A percentile compares a stretch with the other conserved stretches of the same genome.
Evolutionary conservation across 2,329 filamentous ascomycete genomes (phyloP).

Genomic region (Sporothrix dimorphospora): DNA sequence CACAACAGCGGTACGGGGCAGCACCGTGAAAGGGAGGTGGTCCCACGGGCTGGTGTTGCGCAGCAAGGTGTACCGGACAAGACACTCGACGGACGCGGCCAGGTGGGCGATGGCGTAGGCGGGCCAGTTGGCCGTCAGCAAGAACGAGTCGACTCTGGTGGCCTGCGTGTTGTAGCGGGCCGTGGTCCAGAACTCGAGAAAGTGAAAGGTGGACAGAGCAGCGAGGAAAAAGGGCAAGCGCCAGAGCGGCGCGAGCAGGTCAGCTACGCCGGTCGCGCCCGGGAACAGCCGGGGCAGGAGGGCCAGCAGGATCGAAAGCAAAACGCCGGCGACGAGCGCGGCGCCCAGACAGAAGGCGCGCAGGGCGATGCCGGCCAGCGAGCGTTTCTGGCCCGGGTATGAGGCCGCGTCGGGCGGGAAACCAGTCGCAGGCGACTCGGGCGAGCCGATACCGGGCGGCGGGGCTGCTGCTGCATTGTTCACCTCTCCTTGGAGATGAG

Average conservation of each 20-base stretch:
- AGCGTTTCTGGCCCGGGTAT: constrained; percentile 55
- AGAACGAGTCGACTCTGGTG: constrained; percentile 74
- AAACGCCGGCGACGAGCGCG: constrained; percentile 44
- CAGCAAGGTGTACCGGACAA: constrained; percentile 62
- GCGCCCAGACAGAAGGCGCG: constrained; percentile 59
- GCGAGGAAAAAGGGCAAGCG: constrained; percentile 68
- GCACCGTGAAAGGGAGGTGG: constrained; percentile 49
- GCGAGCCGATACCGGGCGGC: constrained; percentile 4
- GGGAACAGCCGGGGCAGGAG: constrained; percentile 5
- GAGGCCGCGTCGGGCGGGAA: constrained; percentile 40
- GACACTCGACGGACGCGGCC: constrained; percentile 72
- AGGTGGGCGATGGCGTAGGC: constrained; percentile 83
- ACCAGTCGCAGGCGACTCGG: constrained; percentile 31
- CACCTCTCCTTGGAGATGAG: neutral
- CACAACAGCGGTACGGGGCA: constrained; percentile 39
- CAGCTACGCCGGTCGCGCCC: constrained; percentile 26
- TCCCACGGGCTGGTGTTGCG: constrained; percentile 44
- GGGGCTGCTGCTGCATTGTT: neutral
- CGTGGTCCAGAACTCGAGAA: constrained; percentile 93
- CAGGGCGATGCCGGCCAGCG: constrained; percentile 62
- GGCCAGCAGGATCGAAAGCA: constrained; percentile 15
- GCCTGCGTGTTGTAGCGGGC: constrained; percentile 78
- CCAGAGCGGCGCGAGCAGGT: constrained; percentile 57
- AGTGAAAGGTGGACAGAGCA: constrained; percentile 82
- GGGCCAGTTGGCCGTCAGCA: constrained; percentile 82